Percentiles rank a stretch among this genome's conserved stretches.
Conservation (phyloP, 495 filamentous ascomycete genomes). For the Platismatia glauca region DNA sequence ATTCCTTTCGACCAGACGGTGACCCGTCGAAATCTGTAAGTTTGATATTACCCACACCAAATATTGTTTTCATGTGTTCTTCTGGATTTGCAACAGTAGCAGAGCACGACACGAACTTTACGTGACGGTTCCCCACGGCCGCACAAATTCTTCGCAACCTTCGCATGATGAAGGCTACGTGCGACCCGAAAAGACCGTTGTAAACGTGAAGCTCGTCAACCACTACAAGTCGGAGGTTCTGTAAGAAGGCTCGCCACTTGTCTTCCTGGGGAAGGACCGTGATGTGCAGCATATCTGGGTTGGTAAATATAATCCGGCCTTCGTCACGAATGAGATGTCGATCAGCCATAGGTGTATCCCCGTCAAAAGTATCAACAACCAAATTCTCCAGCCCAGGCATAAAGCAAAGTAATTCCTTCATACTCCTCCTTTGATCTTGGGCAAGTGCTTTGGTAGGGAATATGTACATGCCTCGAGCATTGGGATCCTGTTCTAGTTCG, state of each 20-base stretch:
- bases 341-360: conserved; percentile 78
- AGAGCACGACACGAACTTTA: conserved; percentile 95
- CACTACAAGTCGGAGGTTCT: conserved; percentile 85
- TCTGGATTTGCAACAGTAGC: conserved; percentile 93
- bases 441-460: conserved; percentile 97
- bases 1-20: conserved; percentile 88
- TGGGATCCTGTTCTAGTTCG: conserved; percentile 66
- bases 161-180: conserved; percentile 93
- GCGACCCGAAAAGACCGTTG: conserved; percentile 87
- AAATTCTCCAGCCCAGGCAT: conserved; percentile 68
- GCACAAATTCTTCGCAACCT: conserved; percentile 81
- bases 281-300: conserved; percentile 96
- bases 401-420: conserved; percentile 73
- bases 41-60: conserved; percentile 71
- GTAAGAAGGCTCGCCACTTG: conserved; percentile 77
- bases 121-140: conserved; percentile 76
- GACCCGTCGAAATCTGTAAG: conserved; percentile 88
- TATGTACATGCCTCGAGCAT: conserved; percentile 89
- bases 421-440: conserved; percentile 85
- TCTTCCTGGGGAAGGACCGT: conserved; percentile 90
- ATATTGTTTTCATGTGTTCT: conserved; percentile 86
- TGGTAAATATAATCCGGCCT: conserved; percentile 91
- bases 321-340: conserved; percentile 77
- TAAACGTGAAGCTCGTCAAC: conserved; percentile 91
- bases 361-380: conserved; percentile 89